Base-by-base conservation (phyloP, 306 rosid species). In the Lathyrus sativus region DNA sequence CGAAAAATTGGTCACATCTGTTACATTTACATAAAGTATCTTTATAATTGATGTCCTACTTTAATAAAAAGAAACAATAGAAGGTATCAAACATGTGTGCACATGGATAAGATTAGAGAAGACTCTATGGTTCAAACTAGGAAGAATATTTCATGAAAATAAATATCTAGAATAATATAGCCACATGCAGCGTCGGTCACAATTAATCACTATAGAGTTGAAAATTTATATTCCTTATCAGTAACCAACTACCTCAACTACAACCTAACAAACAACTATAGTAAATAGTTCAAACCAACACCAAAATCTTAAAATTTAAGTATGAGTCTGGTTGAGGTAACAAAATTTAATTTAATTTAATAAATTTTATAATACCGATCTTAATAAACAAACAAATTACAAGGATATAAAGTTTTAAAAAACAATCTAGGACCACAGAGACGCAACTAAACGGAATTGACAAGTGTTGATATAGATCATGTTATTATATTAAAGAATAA, bases 201-300 rank as follows among this genome's bases (percentile, higher is more conserved):
- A 22, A 50, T 12, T 53, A 59, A 73, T 35, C 39, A 24, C 33
- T 19, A 2, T 13, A 31, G 50, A 55, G 41, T 74, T 64, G 66
- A 65, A 65, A 65, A 65, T 71, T 75, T 71, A 44, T 38, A 67
- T 80, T 75, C 53, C 68, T 72, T 28, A 19, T 61, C 72, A 76
- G 9, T 48, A 54, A 12, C 65, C 60, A 80, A 77, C 78, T 10
- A 62, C 73, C 69, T 58, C 74, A 61, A 71, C 78, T 53, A 80
- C 68, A 6, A 22, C 44, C 17, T 5, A 69, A 76, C 71, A 38
- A 51, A 68, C 59, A 57, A 65, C 55, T 56, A 48, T 50, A 37
- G 31, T 53, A 24, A 42, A 49, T 22, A 1, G 31, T 17, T 49
- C 46, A 28, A 50, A 1, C 26, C 38, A 31, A 11, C 4, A 19